Evolutionary conservation across 306 rosid species (phyloP), one percentile per base, ranked within the genome.

Genomic region (Malus orientalis): DNA sequence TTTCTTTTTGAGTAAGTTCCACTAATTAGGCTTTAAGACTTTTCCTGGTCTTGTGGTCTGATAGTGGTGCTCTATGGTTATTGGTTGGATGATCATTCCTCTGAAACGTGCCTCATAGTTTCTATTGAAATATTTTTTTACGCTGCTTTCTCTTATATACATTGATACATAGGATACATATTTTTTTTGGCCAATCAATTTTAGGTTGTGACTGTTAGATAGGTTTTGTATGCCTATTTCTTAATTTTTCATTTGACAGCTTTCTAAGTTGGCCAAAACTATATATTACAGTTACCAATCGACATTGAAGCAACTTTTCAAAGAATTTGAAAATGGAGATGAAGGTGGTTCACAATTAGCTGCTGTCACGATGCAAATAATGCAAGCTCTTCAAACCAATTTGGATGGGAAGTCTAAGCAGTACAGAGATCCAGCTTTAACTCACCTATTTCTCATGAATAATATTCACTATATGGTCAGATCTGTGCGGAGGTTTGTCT

Each of bases 321-420:
- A 83, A 84, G 99, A 95, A 80, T 82, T 95, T 83, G 97, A 88
- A 76, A 82, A 73, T 63, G 93, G 88, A 64, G 88, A 85, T 53
- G 97, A 86, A 73, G 77, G 84, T 54, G 78, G 85, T 72, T 88
- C 97, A 20, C 96, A 95, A 79, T 84, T 92, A 76, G 99, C 96
- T 42, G 80, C 93, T 64, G 97, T 92, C 71, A 95, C 99, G 13
- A 91, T 83, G 93, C 89, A 87, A 80, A 92, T 92, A 84, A 95
- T 95, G 97, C 96, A 95, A 84, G 99, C 98, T 74, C 88, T 95
- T 79, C 97, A 95, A 80, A 84, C 89, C 81, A 95, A 95, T 85
- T 91, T 95, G 87, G 98, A 95, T 49, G 97, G 91, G 69, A 95
- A 95, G 84, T 95, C 99, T 70, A 92, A 88, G 89, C 97, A 95